A percentile compares a stretch with the other conserved stretches of the same genome.
Conservation (phyloP, 305 asterid genomes). For the Stenogyne calaminthoides region DNA sequence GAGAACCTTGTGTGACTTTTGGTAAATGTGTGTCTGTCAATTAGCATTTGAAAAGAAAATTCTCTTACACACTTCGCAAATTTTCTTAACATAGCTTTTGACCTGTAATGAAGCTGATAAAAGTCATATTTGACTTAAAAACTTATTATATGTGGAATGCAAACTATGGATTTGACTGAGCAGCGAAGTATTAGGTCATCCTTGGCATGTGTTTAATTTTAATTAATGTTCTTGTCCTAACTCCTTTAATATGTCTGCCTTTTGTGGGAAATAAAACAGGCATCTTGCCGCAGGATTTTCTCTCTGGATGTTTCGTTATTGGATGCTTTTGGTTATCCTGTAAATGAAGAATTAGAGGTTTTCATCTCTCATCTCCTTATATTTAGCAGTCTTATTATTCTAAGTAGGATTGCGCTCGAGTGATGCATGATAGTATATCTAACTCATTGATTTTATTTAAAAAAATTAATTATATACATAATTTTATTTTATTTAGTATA, state of each 20-base stretch:
- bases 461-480: background rate
- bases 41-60: background rate
- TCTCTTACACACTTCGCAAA: background rate
- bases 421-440: background rate
- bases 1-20: background rate
- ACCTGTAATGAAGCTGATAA: background rate
- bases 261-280: conserved; percentile 47
- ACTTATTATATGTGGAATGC: background rate
- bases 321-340: conserved; percentile 60
- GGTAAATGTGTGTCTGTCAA: background rate
- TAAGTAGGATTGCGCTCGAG: background rate
- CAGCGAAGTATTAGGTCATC: background rate
- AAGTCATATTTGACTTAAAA: background rate
- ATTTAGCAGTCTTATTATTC: conserved; percentile 11
- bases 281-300: conserved; percentile 86
- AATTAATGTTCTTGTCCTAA: conserved; percentile 11
- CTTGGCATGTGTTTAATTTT: background rate
- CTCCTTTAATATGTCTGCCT: conserved; percentile 6
- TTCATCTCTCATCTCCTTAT: conserved; percentile 23
- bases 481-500: background rate
- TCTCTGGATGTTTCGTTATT: conserved; percentile 68
- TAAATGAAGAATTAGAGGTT: conserved; percentile 78
- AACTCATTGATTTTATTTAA: background rate
- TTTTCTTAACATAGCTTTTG: background rate
- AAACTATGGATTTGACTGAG: conserved; percentile 17